A percentile compares a stretch with the other conserved stretches of the same genome.
Evolutionary conservation across 345 rosid species (phyloP).

Genomic region (Sisymbrium irio): DNA sequence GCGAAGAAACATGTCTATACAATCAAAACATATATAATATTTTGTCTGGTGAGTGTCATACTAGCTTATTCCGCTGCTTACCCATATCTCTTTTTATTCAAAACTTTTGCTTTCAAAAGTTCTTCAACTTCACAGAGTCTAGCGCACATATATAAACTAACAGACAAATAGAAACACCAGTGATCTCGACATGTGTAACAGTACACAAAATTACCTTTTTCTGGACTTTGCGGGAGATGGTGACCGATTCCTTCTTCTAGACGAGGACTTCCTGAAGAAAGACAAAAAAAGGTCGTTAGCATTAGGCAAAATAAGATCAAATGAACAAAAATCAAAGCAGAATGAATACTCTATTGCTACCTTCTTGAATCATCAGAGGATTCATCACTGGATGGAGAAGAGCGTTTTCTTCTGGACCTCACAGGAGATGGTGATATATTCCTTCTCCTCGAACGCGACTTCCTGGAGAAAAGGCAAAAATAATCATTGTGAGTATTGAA

Average conservation of each 20-base stretch:
- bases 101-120: conserved; percentile 14
- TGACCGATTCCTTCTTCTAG: conserved; percentile 56
- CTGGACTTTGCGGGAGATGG: conserved; percentile 85
- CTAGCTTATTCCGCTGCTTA: conserved; percentile 21
- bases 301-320: background rate
- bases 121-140: conserved; percentile 9
- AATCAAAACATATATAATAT: conserved; percentile 87
- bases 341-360: conserved; percentile 35
- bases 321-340: conserved; percentile 23
- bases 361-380: conserved; percentile 80
- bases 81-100: conserved; percentile 14
- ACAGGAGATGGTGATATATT: conserved; percentile 73
- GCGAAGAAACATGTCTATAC: conserved; percentile 92
- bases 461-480: conserved; percentile 42
- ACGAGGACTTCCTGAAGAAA: conserved; percentile 54
- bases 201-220: conserved; percentile 54
- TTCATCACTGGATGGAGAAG: conserved; percentile 66
- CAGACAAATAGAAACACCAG: conserved; percentile 19
- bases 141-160: conserved; percentile 22
- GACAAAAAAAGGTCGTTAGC: conserved; percentile 2
- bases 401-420: conserved; percentile 76
- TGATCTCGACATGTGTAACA: background rate
- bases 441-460: conserved; percentile 52
- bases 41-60: conserved; percentile 33
- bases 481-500: background rate